Conservation (phyloP, 768 basidiomycete species). For the Phylloporus arenicola region DNA sequence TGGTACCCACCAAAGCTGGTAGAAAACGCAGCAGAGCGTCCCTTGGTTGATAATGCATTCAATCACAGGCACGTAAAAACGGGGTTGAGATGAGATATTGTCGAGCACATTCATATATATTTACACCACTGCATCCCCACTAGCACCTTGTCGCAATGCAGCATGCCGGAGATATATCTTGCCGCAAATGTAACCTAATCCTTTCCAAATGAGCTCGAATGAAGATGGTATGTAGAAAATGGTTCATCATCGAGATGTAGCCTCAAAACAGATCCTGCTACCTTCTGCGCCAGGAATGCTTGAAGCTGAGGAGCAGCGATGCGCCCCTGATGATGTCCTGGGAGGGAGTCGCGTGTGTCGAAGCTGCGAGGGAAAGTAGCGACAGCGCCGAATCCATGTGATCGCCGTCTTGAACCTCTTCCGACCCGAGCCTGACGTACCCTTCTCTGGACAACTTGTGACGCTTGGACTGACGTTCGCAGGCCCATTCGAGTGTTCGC, state of each 20-base stretch:
- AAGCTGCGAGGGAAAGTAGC: constrained; percentile 26
- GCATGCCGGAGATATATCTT: constrained; percentile 16
- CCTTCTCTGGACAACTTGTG: constrained; percentile 23
- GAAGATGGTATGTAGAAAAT: constrained; percentile 24
- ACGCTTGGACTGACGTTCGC: constrained; percentile 37
- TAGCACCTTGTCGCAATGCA: constrained; percentile 26
- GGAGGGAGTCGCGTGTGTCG: constrained; percentile 1
- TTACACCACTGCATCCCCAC: constrained; percentile 23
- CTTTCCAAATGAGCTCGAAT: constrained; percentile 9
- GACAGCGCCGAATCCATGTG: constrained; percentile 27
- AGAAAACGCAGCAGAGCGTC: constrained; percentile 32
- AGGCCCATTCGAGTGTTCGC: constrained; percentile 43
- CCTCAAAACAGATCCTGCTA: constrained; percentile 15
- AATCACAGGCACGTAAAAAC: constrained; percentile 11
- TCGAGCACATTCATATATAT: constrained; percentile 26
- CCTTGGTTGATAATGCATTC: constrained; percentile 19
- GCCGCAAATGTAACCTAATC: constrained; percentile 28
- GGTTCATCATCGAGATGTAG: constrained; percentile 14
- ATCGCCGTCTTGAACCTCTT: constrained; percentile 12
- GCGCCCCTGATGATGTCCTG: constrained; percentile 26
- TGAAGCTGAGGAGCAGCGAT: constrained; percentile 26
- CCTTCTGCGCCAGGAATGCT: constrained; percentile 26
- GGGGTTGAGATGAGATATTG: constrained; percentile 16
- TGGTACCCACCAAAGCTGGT: constrained; percentile 18
- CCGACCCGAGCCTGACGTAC: constrained; percentile 13